phyloP scores from a whole-genome alignment of 106 monocot genomes.

The Hemerocallis citrina region DNA sequence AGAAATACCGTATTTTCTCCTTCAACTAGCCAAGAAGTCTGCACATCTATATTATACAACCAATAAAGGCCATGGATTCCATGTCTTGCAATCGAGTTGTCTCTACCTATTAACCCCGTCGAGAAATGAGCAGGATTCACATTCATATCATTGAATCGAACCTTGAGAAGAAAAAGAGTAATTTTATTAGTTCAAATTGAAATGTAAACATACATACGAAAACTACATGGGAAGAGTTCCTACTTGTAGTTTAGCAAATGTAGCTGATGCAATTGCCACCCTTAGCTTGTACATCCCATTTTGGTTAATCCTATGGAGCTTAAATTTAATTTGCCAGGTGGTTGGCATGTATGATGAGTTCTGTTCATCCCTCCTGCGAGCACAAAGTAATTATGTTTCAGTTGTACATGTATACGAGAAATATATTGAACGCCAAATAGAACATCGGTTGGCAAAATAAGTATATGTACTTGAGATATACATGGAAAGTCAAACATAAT shows the following conservation, averaged over 20 bases:
- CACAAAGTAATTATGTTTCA: not conserved
- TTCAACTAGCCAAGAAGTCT: constrained; percentile 34
- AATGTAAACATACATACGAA: not conserved
- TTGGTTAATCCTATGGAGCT: constrained; percentile 13
- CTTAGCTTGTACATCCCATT: constrained; percentile 32
- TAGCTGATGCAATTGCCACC: constrained; percentile 37
- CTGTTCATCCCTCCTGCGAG: constrained; percentile 2
- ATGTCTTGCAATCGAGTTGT: constrained; percentile 63
- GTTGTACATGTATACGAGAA: no score
- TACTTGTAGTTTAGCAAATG: constrained; percentile 35
- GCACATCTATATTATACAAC: constrained; percentile 44
- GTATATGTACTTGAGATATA: not conserved
- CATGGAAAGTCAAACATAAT: not conserved
- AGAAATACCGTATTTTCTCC: constrained; percentile 64
- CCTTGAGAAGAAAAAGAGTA: constrained; percentile 13
- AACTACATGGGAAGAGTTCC: not conserved
- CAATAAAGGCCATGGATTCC: constrained; percentile 85
- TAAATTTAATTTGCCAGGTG: constrained; percentile 47
- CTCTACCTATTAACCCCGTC: constrained; percentile 36
- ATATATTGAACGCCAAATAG: no score
- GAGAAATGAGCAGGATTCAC: constrained; percentile 35
- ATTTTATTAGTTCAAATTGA: not conserved
- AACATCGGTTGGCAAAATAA: not conserved
- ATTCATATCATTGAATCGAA: constrained; percentile 34
- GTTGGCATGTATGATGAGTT: constrained; percentile 18